These are phyloP conservation scores for Didymella pomorum DNA, from an alignment of 2,329 filamentous ascomycete species.

Conservation along the genomic window DNA sequence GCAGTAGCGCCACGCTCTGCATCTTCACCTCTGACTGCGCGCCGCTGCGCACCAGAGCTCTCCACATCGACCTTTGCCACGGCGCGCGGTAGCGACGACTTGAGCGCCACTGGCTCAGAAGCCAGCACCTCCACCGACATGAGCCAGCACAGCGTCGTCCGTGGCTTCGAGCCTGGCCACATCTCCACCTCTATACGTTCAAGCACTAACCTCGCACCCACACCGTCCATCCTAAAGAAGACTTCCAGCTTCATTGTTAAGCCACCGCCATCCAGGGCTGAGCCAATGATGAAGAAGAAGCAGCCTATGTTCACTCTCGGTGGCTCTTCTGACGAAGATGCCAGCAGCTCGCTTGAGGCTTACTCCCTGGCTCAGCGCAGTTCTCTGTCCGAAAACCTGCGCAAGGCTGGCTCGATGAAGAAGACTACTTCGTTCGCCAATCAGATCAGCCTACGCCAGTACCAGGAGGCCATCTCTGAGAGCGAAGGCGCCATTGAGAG, in stretches of 20 bases:
- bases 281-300: constrained; percentile 65
- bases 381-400: constrained; percentile 63
- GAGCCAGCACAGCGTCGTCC: constrained; percentile 75
- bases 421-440: constrained; percentile 86
- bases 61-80: constrained; percentile 65
- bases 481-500: constrained; percentile 67
- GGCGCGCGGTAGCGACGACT: constrained; percentile 51
- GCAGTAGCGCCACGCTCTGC: constrained; percentile 46
- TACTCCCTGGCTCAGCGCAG: constrained; percentile 60
- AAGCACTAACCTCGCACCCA: constrained; percentile 65
- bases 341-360: constrained; percentile 76
- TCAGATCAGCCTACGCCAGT: constrained; percentile 73
- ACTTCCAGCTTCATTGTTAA: constrained; percentile 44
- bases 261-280: constrained; percentile 43
- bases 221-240: constrained; percentile 66
- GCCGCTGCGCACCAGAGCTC: constrained; percentile 63
- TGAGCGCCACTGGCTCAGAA: constrained; percentile 61
- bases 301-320: constrained; percentile 78
- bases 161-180: constrained; percentile 83
- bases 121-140: constrained; percentile 69
- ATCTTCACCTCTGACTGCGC: constrained; percentile 52
- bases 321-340: constrained; percentile 83
- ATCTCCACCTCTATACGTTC: constrained; percentile 73
- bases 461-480: constrained; percentile 63
- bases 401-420: constrained; percentile 59